Evolutionary conservation across 129 eudicot genomes (phyloP).

Genomic region (Gnaphalium uliginosum): DNA sequence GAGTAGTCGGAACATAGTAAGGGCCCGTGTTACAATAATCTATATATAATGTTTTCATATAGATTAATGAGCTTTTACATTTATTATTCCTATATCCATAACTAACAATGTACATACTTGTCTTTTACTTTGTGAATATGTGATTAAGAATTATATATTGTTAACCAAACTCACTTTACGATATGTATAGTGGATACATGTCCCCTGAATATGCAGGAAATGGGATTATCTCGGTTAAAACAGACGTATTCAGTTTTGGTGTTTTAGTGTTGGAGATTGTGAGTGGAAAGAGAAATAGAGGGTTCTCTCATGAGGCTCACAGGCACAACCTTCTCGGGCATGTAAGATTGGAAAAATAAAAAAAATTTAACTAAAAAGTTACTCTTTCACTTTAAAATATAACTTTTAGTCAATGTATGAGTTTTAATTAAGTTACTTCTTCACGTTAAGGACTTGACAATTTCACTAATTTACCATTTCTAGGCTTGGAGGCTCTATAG

Average conservation of each 20-base stretch:
- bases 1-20: constrained; percentile 53
- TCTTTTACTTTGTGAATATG: background rate
- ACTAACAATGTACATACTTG: no score
- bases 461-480: background rate
- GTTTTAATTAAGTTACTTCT: no score
- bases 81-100: background rate
- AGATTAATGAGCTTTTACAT: background rate
- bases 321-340: constrained; percentile 35
- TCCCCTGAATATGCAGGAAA: constrained; percentile 31
- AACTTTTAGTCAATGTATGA: no score
- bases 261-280: constrained; percentile 27
- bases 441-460: no score
- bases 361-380: no score
- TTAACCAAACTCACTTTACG: background rate
- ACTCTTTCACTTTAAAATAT: background rate
- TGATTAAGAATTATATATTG: background rate
- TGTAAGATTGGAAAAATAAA: no score
- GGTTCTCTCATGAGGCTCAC: constrained; percentile 29
- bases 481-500: constrained; percentile 42
- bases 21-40: background rate
- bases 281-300: constrained; percentile 32
- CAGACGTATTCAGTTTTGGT: constrained; percentile 35
- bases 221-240: constrained; percentile 25
- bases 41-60: background rate
- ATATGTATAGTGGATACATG: constrained; percentile 1